Percentiles rank a stretch among this genome's conserved stretches.
phyloP scores from a whole-genome alignment of 2,329 filamentous ascomycete genomes.

The Calycina herbarum region DNA sequence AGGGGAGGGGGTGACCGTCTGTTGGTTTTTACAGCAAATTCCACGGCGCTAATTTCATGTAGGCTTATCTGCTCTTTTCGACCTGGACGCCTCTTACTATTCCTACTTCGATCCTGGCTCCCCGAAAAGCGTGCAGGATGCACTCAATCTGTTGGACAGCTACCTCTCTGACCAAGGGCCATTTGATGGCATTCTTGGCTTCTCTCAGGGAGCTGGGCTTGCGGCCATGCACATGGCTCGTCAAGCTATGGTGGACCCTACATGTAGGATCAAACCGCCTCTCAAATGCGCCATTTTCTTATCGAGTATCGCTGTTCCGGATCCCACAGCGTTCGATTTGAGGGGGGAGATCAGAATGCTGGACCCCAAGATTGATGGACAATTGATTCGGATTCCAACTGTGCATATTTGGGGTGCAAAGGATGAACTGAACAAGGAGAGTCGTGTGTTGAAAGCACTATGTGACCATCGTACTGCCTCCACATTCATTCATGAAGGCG shows the following conservation, averaged over 20 bases:
- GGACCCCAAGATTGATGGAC: not conserved
- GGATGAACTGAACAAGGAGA: not conserved
- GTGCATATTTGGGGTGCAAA: conserved; percentile 10
- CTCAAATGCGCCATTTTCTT: conserved; percentile 23
- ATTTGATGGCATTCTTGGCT: conserved; percentile 22
- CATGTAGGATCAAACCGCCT: not conserved
- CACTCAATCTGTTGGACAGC: conserved; percentile 8
- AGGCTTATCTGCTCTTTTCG: not conserved
- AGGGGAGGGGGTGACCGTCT: not conserved
- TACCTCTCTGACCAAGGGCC: conserved; percentile 19
- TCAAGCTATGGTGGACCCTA: not conserved
- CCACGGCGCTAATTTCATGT: not conserved
- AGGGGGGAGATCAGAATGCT: conserved; percentile 6
- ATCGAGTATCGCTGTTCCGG: not conserved
- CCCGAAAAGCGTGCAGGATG: not conserved
- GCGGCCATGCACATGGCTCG: conserved; percentile 35
- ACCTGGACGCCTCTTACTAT: conserved; percentile 7
- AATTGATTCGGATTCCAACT: conserved; percentile 14
- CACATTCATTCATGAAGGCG: conserved; percentile 1
- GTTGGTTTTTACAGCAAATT: not conserved
- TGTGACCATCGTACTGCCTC: not conserved
- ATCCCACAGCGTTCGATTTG: conserved; percentile 8
- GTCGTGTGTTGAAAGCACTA: not conserved
- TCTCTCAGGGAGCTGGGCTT: conserved; percentile 39
- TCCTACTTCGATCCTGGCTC: conserved; percentile 14